Base-by-base conservation (phyloP, 176 grass and related monocot genomes). In the Bothriochloa decipiens region DNA sequence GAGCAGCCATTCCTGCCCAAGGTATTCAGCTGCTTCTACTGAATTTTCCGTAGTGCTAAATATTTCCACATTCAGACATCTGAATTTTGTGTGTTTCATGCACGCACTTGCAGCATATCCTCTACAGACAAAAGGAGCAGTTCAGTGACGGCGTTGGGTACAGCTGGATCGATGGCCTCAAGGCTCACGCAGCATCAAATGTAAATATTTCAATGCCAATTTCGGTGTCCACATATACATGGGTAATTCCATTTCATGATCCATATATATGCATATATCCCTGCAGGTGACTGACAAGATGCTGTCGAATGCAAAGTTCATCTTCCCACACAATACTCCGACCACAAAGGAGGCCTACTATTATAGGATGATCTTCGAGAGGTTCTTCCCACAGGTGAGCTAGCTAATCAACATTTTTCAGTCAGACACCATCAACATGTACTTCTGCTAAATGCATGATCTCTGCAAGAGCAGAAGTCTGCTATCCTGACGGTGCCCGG, bases 341-440 rank as follows among this genome's bases (percentile, higher is more conserved):
- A 87, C 87, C 11, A 98, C 89, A 3, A 93, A 98, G 22, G 95
- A 98, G 89, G 92, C 79, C 25, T 98, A 98, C 81, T 93, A 88
- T 62, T 97, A 97, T 75, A 89, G 92, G 76, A 94, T 91, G 90
- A 94, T 97, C 68, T 97, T 97, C 40, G 95, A 97, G 80, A 97
- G 86, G 75, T 91, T 94, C 82, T 94, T 97, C 81, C 84, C 90
- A 8, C 89, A 97, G 89, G 91, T 92, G 58, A 53, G 50, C 50
- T 53, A 53, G 1, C 29, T 32, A 32, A 55, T 52, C 18, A 55
- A 3, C 17, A 53, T 62, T 60, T 22, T 10, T 23, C 55, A 23
- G 55, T 10, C 18, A 58, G 20, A 57, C 2, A 3, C 20, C 53
- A 57, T 57, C 52, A 52, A 7, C 16, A 52, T 46, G 12, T 32